Evolutionary conservation across 2,329 filamentous ascomycete species (phyloP).

Genomic region (Venturia carpophila): DNA sequence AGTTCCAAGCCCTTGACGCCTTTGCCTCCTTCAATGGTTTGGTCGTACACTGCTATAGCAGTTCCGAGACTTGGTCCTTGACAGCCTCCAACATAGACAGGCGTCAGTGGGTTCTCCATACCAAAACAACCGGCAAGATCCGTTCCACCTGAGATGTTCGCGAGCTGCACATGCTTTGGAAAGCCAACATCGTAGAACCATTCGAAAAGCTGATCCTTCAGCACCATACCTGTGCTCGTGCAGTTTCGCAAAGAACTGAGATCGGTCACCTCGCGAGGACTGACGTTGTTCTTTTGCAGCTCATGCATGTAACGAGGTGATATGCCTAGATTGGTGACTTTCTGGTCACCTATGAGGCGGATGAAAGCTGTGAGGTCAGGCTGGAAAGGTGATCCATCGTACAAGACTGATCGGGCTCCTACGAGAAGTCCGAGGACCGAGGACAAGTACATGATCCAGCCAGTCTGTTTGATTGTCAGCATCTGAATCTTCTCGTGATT

Average conservation of each 20-base stretch:
- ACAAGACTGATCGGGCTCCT: slow-evolving; percentile 59
- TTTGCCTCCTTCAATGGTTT: slow-evolving; percentile 35
- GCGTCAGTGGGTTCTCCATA: slow-evolving; percentile 59
- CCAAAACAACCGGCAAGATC: slow-evolving; percentile 63
- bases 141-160: slow-evolving; percentile 70
- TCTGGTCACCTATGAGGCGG: slow-evolving; percentile 53
- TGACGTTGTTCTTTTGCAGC: slow-evolving; percentile 55
- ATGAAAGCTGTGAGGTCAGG: slow-evolving; percentile 59
- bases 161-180: slow-evolving; percentile 56
- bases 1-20: slow-evolving; percentile 44
- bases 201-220: slow-evolving; percentile 63
- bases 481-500: not conserved
- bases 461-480: slow-evolving; percentile 38
- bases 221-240: slow-evolving; percentile 72
- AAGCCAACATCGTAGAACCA: slow-evolving; percentile 74
- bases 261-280: slow-evolving; percentile 55
- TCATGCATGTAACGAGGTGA: slow-evolving; percentile 72
- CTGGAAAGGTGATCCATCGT: slow-evolving; percentile 74
- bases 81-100: slow-evolving; percentile 54
- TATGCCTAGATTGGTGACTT: slow-evolving; percentile 65
- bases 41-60: slow-evolving; percentile 54
- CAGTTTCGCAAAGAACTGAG: slow-evolving; percentile 55
- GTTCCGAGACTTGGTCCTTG: slow-evolving; percentile 48
- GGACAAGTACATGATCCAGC: slow-evolving; percentile 82
- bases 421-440: slow-evolving; percentile 51